Conservation (phyloP, 2,329 filamentous ascomycete species). For the Colletotrichum simmondsii region DNA sequence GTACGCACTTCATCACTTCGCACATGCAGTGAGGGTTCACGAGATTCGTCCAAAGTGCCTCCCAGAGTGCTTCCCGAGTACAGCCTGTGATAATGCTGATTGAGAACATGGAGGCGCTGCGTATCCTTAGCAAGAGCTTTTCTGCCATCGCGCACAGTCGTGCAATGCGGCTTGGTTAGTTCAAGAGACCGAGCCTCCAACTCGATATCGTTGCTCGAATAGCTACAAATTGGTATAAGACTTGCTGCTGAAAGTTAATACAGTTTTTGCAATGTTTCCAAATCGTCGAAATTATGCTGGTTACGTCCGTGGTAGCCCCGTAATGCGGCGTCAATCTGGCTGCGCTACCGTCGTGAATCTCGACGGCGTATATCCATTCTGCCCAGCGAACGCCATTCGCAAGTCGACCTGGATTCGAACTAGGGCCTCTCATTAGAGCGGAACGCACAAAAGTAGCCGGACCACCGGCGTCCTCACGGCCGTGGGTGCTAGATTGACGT, state of each 20-base stretch:
- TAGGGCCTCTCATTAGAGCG: neutral
- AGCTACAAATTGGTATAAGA: neutral
- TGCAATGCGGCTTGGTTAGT: neutral
- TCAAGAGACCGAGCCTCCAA: neutral
- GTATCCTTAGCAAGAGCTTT: neutral
- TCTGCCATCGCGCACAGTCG: neutral
- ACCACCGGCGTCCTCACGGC: neutral
- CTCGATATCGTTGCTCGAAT: neutral
- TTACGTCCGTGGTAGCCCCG: neutral
- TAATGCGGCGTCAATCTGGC: neutral
- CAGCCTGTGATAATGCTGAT: neutral
- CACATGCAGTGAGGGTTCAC: neutral
- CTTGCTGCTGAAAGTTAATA: neutral
- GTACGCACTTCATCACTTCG: no score
- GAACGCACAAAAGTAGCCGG: neutral
- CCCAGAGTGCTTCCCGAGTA: no score
- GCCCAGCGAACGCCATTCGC: conserved; percentile 11
- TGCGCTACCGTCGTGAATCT: conserved; percentile 4
- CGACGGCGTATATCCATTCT: conserved; percentile 18
- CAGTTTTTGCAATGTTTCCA: neutral
- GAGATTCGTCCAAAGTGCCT: neutral
- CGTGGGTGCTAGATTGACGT: neutral
- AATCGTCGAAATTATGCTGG: neutral
- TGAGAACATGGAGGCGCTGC: neutral
- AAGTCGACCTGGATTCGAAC: neutral